Base-by-base conservation (phyloP, 257 asterid species). In the Jacaranda copaia region DNA sequence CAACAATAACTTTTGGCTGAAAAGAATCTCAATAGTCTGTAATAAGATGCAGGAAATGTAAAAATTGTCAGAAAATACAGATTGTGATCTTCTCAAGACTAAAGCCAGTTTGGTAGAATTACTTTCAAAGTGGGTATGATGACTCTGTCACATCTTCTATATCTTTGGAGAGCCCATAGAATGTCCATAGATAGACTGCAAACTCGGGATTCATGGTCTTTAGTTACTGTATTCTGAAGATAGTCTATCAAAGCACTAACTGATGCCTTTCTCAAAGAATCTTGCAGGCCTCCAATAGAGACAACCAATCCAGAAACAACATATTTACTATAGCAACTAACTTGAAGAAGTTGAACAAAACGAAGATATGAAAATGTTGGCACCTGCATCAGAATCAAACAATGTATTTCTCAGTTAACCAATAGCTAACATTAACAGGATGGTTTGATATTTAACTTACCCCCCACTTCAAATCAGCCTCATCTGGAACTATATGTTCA, bases 201-300 rank as follows among this genome's bases (percentile, higher is more conserved):
- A 80, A 81, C 89, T 83, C 83, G 85, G 55, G 89, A 76, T 35
- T 67, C 84, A 61, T 42, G 83, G 74, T 79, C 87, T 80, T 89
- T 86, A 69, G 87, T 82, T 70, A 72, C 86, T 3, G 79, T 46
- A 67, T 75, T 76, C 77, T 88, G 92, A 79, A 93, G 91, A 82
- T 85, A 91, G 38, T 90, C 93, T 78, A 93, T 64, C 85, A 95
- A 88, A 75, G 98, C 94, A 85, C 80, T 69, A 53, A 93, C 87
- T 36, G 99, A 91, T 72, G 89, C 88, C 87, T 89, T 95, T 64
- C 78, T 88, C 85, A 95, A 81, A 74, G 97, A 91, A 62, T 93
- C 99, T 91, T 91, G 99, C 63, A 95, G 72, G 59, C 97, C 99
- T n/a, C 99, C 98, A 45, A 88, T 72, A 61, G 99, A 92, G 77